phyloP scores from a whole-genome alignment of 2,329 filamentous ascomycete genomes.

The Nothomitra cinnamomea region DNA sequence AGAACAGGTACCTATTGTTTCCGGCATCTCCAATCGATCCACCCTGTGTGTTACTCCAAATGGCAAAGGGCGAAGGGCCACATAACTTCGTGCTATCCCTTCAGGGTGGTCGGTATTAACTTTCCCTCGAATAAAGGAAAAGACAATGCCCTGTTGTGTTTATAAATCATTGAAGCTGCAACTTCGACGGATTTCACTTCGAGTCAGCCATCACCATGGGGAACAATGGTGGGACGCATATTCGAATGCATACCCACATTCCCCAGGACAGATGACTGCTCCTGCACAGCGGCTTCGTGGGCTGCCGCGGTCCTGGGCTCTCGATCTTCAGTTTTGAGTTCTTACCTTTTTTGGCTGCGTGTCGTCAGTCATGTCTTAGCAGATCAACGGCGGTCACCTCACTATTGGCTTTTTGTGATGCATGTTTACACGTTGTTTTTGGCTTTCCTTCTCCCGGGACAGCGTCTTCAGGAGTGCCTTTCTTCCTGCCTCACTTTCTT shows the following conservation, averaged over 20 bases:
- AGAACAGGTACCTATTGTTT: slow-evolving; percentile 59
- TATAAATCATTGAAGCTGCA: slow-evolving; percentile 56
- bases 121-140: slow-evolving; percentile 74
- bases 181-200: slow-evolving; percentile 30
- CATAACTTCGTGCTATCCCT: slow-evolving; percentile 56
- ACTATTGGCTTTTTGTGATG: no score
- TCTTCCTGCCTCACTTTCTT: no score
- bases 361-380: no score
- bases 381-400: no score
- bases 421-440: no score
- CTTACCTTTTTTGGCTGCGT: no score
- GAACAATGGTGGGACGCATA: background rate
- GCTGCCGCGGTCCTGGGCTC: no score
- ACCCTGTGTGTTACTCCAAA: slow-evolving; percentile 47
- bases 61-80: slow-evolving; percentile 59
- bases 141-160: slow-evolving; percentile 50
- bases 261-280: slow-evolving; percentile 5
- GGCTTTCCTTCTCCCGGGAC: no score
- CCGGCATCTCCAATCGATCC: slow-evolving; percentile 36
- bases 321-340: no score
- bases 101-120: slow-evolving; percentile 57
- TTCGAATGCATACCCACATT: slow-evolving; percentile 8
- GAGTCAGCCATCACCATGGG: slow-evolving; percentile 32
- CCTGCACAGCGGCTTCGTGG: background rate
- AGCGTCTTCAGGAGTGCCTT: no score